Percentiles rank a stretch among this genome's conserved stretches.
Conservation (phyloP, 2,329 filamentous ascomycete genomes). For the Ascocoryne sarcoides region DNA sequence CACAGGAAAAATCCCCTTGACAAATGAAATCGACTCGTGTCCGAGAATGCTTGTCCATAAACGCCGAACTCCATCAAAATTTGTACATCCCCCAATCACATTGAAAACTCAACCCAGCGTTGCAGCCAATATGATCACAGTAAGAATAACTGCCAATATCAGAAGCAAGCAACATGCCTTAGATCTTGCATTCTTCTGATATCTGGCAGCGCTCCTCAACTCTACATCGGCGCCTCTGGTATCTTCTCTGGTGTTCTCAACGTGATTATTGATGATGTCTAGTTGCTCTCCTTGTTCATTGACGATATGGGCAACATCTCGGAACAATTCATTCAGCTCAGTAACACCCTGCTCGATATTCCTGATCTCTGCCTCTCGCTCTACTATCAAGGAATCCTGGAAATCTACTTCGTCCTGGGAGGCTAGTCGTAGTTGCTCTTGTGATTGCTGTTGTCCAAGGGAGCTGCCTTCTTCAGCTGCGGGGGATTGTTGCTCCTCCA, state of each 20-base stretch:
- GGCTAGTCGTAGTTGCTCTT: constrained; percentile 73
- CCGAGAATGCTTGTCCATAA: neutral
- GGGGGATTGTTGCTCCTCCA: constrained; percentile 49
- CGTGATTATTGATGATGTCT: constrained; percentile 80
- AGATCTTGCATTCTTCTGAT: constrained; percentile 91
- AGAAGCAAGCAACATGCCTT: constrained; percentile 89
- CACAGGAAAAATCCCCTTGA: neutral
- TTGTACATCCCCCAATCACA: constrained; percentile 3
- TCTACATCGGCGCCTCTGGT: constrained; percentile 81
- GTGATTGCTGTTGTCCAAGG: constrained; percentile 50
- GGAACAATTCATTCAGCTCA: constrained; percentile 92
- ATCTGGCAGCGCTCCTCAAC: constrained; percentile 73
- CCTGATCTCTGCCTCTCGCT: constrained; percentile 93
- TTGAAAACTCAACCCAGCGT: constrained; percentile 64
- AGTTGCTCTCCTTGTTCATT: constrained; percentile 85
- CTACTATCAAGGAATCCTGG: constrained; percentile 88
- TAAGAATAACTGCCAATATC: constrained; percentile 79
- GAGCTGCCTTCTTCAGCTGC: constrained; percentile 29
- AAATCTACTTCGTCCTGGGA: constrained; percentile 95
- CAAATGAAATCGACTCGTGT: neutral
- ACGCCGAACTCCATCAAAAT: constrained; percentile 3
- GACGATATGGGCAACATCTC: constrained; percentile 96
- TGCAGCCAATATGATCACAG: constrained; percentile 82
- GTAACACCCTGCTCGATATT: constrained; percentile 96
- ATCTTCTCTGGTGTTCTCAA: constrained; percentile 72